These are phyloP conservation scores for Angophora floribunda DNA, from an alignment of 345 rosid species.

Conservation along the genomic window DNA sequence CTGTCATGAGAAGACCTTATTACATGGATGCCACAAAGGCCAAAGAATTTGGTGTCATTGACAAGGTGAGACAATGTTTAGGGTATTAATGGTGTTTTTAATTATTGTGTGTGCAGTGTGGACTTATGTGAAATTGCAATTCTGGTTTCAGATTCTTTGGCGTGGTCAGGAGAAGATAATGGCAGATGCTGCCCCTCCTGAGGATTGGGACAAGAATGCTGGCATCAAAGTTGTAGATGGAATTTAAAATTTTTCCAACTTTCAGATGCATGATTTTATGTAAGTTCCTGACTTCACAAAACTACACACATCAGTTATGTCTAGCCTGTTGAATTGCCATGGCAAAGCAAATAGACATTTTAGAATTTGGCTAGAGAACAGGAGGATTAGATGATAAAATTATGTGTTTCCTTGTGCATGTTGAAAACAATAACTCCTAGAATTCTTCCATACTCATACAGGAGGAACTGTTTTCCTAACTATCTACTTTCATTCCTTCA, in stretches of 20 bases:
- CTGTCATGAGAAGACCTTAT: conserved; percentile 55
- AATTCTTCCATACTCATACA: not conserved
- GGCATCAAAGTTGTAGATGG: conserved; percentile 41
- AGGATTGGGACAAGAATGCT: conserved; percentile 62
- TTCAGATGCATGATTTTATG: not conserved
- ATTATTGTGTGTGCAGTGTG: not conserved
- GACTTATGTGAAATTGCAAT: not conserved
- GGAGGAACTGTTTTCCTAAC: not conserved
- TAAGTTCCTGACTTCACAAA: not conserved
- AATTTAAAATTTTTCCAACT: not conserved
- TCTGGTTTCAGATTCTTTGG: conserved; percentile 52
- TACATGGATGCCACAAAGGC: conserved; percentile 71
- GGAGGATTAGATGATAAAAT: not conserved
- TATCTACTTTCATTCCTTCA: not conserved
- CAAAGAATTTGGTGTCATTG: conserved; percentile 82
- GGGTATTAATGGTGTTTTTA: not conserved
- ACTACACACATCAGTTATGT: not conserved
- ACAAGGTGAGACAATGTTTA: conserved; percentile 35
- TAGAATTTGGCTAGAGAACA: not conserved
- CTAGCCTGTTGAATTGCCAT: not conserved
- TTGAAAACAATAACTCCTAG: not conserved
- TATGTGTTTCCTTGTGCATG: not conserved
- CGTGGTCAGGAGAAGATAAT: conserved; percentile 68
- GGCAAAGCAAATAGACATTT: not conserved
- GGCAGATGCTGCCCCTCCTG: conserved; percentile 55